phyloP scores from a whole-genome alignment of 805 yeast genomes.

The Candida vartiovaarae region DNA sequence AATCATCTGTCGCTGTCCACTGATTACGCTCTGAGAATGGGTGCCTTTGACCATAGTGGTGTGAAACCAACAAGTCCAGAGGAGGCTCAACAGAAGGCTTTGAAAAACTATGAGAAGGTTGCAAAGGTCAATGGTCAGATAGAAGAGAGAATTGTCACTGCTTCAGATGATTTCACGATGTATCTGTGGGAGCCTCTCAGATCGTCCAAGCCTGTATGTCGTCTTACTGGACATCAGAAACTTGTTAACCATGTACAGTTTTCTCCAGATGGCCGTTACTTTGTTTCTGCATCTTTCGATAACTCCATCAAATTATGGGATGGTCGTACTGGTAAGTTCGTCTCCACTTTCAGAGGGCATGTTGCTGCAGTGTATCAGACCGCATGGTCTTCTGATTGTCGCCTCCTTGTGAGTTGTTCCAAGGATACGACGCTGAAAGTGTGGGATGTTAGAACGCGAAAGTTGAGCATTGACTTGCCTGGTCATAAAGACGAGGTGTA shows the following conservation, averaged over 20 bases:
- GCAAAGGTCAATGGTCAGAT: slow-evolving; percentile 45
- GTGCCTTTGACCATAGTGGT: slow-evolving; percentile 78
- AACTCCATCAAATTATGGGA: slow-evolving; percentile 96
- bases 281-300: slow-evolving; percentile 92
- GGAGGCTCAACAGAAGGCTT: slow-evolving; percentile 42
- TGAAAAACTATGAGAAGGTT: slow-evolving; percentile 47
- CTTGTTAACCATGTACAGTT: slow-evolving; percentile 92
- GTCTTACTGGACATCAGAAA: slow-evolving; percentile 98
- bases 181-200: slow-evolving; percentile 90
- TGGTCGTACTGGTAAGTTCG: slow-evolving; percentile 83
- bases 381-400: slow-evolving; percentile 94
- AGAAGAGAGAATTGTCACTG: slow-evolving; percentile 90
- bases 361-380: slow-evolving; percentile 97
- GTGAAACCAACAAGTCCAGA: slow-evolving; percentile 34
- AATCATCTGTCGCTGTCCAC: slow-evolving; percentile 90
- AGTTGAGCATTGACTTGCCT: slow-evolving; percentile 82
- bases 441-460: slow-evolving; percentile 88
- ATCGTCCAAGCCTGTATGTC: slow-evolving; percentile 72
- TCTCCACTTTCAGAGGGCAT: slow-evolving; percentile 91
- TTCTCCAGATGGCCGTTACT: slow-evolving; percentile 88
- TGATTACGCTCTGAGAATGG: slow-evolving; percentile 79
- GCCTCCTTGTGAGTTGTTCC: slow-evolving; percentile 86
- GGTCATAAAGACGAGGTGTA: slow-evolving; percentile 95
- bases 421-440: slow-evolving; percentile 94
- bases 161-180: slow-evolving; percentile 97